Evolutionary conservation across 2,329 filamentous ascomycete genomes (phyloP).

Genomic region (Trichoderma brevicompactum): DNA sequence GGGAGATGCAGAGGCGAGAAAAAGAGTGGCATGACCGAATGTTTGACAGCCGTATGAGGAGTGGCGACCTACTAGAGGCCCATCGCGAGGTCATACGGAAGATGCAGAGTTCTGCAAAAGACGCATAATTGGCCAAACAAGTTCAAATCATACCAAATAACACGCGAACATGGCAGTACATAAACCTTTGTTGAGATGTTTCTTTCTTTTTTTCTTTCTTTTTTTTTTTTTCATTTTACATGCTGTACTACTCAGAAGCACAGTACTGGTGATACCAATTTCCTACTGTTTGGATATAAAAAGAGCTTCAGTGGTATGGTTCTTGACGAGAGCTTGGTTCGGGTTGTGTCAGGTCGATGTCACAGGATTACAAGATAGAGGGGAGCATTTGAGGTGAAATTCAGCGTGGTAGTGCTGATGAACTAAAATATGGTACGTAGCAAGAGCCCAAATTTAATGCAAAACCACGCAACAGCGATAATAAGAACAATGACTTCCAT

Average conservation of each 20-base stretch:
- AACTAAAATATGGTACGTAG: too few relatives aligned
- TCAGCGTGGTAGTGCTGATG: too few relatives aligned
- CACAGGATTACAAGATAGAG: background rate
- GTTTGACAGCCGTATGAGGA: constrained; percentile 77
- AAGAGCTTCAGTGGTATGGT: background rate
- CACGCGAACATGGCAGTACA: constrained; percentile 7
- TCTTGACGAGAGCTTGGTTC: background rate
- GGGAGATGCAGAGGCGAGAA: constrained; percentile 61
- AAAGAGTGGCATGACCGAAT: constrained; percentile 63
- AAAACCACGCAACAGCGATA: too few relatives aligned
- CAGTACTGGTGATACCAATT: constrained; percentile 1
- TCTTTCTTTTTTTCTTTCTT: background rate
- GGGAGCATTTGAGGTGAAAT: background rate
- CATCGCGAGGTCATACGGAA: constrained; percentile 79
- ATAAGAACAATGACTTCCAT: too few relatives aligned
- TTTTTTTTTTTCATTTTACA: background rate
- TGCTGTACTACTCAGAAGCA: background rate
- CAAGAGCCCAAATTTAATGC: too few relatives aligned
- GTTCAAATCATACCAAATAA: background rate
- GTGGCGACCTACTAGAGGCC: constrained; percentile 72
- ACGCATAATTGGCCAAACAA: constrained; percentile 31
- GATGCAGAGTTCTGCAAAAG: constrained; percentile 65
- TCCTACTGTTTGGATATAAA: background rate
- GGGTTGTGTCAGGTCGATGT: too few relatives aligned
- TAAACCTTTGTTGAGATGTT: background rate